phyloP scores from a whole-genome alignment of 352 stramenopile species.

The Phytophthora nicotianae region DNA sequence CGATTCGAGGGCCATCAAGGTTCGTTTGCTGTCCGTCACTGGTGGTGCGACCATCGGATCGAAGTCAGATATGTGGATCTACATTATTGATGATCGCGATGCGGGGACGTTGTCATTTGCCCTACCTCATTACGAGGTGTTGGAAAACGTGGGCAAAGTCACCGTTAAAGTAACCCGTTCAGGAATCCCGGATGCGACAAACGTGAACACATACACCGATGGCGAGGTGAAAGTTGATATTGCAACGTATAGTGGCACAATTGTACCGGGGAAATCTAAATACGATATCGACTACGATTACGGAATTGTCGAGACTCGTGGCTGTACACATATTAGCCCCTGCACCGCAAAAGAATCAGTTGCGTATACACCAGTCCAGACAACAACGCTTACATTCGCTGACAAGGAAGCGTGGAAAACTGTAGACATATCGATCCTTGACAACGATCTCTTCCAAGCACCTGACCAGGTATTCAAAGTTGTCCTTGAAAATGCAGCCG shows the following conservation, averaged over 20 bases:
- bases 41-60: slow-evolving; percentile 60
- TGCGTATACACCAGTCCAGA: slow-evolving; percentile 55
- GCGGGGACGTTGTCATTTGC: slow-evolving; percentile 71
- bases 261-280: slow-evolving; percentile 48
- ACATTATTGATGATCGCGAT: slow-evolving; percentile 79
- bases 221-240: slow-evolving; percentile 61
- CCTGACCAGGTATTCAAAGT: slow-evolving; percentile 74
- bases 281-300: slow-evolving; percentile 68
- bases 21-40: slow-evolving; percentile 51
- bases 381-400: slow-evolving; percentile 57
- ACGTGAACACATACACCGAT: slow-evolving; percentile 69
- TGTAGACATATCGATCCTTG: slow-evolving; percentile 55
- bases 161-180: slow-evolving; percentile 56
- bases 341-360: slow-evolving; percentile 52
- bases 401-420: slow-evolving; percentile 47
- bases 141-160: slow-evolving; percentile 54
- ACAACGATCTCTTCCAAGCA: slow-evolving; percentile 70
- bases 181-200: slow-evolving; percentile 46
- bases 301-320: slow-evolving; percentile 45
- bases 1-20: slow-evolving; percentile 50
- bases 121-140: slow-evolving; percentile 58
- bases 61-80: slow-evolving; percentile 60
- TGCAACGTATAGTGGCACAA: slow-evolving; percentile 57
- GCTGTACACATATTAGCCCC: slow-evolving; percentile 69
- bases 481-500: slow-evolving; percentile 44